Percentiles rank a stretch among this genome's conserved stretches.
Evolutionary conservation across 106 monocot genomes (phyloP).

Genomic region (Dioscorea dumetorum): DNA sequence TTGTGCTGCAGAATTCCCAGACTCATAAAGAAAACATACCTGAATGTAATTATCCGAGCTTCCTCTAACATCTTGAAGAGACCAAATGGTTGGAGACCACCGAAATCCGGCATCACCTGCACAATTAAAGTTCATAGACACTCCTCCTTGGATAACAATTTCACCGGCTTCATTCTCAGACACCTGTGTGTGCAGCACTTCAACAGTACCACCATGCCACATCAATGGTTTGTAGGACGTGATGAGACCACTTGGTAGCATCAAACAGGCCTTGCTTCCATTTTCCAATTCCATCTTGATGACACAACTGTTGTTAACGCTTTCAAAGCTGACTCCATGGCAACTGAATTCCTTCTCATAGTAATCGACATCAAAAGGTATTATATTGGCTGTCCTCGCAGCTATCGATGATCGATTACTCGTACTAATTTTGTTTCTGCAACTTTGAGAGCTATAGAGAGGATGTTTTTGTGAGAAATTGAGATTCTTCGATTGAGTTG

Average conservation of each 20-base stretch:
- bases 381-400: conserved; percentile 7
- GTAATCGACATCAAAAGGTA: conserved; percentile 48
- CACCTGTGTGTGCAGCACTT: conserved; percentile 64
- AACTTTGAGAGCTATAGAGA: conserved; percentile 4
- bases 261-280: conserved; percentile 46
- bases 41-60: conserved; percentile 46
- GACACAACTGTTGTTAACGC: conserved; percentile 52
- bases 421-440: not conserved
- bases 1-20: too few relatives aligned
- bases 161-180: conserved; percentile 23
- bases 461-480: not conserved
- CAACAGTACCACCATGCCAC: conserved; percentile 66
- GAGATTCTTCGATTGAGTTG: conserved; percentile 5
- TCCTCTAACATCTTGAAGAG: conserved; percentile 54
- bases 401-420: not conserved
- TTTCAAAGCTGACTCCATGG: conserved; percentile 59
- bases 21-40: too few relatives aligned
- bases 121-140: conserved; percentile 37
- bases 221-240: conserved; percentile 72
- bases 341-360: conserved; percentile 53
- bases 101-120: conserved; percentile 8
- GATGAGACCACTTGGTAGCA: conserved; percentile 64
- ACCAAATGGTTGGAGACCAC: conserved; percentile 56
- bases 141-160: conserved; percentile 40
- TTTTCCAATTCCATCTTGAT: conserved; percentile 46